These are phyloP conservation scores for Gelatoporia subvermispora DNA, from an alignment of 768 basidiomycete species.

Conservation along the genomic window DNA sequence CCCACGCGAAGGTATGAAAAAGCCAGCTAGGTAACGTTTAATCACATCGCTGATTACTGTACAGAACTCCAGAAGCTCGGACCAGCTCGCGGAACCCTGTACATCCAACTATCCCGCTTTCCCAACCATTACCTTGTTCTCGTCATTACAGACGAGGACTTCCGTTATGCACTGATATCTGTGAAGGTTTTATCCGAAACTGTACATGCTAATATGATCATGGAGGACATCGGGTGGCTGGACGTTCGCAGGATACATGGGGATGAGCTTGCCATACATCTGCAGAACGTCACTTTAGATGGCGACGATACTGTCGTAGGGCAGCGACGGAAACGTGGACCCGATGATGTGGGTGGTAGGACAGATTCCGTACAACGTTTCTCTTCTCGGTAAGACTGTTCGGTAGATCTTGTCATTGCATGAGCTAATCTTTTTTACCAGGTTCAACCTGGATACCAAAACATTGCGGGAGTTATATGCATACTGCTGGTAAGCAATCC, in stretches of 20 bases:
- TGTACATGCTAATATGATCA: conserved; percentile 54
- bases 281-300: conserved; percentile 1
- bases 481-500: conserved; percentile 71
- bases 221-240: conserved; percentile 79
- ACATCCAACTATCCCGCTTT: conserved; percentile 74
- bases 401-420: background rate
- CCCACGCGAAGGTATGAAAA: conserved; percentile 46
- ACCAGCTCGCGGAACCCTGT: conserved; percentile 56
- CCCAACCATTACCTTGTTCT: conserved; percentile 82
- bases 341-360: conserved; percentile 4
- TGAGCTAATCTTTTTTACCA: conserved; percentile 4
- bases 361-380: conserved; percentile 19
- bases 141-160: conserved; percentile 71
- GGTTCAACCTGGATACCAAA: conserved; percentile 68
- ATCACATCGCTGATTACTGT: conserved; percentile 2
- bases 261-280: conserved; percentile 12
- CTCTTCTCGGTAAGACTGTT: conserved; percentile 10
- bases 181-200: conserved; percentile 50
- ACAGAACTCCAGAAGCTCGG: conserved; percentile 73
- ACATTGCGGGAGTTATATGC: conserved; percentile 75
- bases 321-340: conserved; percentile 28
- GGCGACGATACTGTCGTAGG: conserved; percentile 11
- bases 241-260: conserved; percentile 60
- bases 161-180: conserved; percentile 79
- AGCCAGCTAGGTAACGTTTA: background rate